phyloP scores from a whole-genome alignment of 2,329 filamentous ascomycete species.

The Didymella lethalis region DNA sequence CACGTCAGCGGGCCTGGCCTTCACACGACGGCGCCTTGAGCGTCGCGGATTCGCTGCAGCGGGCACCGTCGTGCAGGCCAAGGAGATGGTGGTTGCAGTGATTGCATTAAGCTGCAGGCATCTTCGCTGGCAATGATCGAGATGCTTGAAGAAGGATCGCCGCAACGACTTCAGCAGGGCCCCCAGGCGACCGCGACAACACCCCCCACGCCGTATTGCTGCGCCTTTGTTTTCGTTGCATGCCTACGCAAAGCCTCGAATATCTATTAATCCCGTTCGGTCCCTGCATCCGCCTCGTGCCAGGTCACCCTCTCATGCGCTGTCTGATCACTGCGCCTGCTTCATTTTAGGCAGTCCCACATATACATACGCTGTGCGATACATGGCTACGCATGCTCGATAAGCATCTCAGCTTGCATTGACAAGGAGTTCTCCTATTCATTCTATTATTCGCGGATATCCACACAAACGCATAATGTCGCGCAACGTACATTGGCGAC shows the following conservation, averaged over 20 bases:
- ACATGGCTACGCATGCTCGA: constrained; percentile 27
- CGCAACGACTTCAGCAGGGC: constrained; percentile 16
- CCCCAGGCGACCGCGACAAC: constrained; percentile 28
- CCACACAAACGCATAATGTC: constrained; percentile 40
- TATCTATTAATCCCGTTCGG: constrained; percentile 32
- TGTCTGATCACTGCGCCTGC: constrained; percentile 36
- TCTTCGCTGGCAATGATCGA: constrained; percentile 34
- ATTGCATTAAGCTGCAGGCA: constrained; percentile 30
- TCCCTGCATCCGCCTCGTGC: constrained; percentile 33
- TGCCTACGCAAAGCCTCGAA: constrained; percentile 27
- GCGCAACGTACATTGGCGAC: constrained; percentile 44
- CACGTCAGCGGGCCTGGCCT: constrained; percentile 32
- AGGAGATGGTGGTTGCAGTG: constrained; percentile 21
- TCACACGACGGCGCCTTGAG: constrained; percentile 24
- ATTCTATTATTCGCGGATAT: constrained; percentile 22
- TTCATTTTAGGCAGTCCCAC: constrained; percentile 27
- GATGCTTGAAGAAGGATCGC: constrained; percentile 21
- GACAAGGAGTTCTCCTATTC: constrained; percentile 17
- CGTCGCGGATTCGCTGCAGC: constrained; percentile 29
- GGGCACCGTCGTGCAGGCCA: constrained; percentile 20
- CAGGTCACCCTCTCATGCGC: constrained; percentile 39
- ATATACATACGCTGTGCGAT: constrained; percentile 34
- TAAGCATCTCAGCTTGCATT: constrained; percentile 22
- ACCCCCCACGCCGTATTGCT: constrained; percentile 26
- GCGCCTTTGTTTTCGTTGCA: constrained; percentile 33